These are phyloP conservation scores for Lichtheimia ornata DNA, from an alignment of 371 early-diverging fungal genomes.

Conservation along the genomic window DNA sequence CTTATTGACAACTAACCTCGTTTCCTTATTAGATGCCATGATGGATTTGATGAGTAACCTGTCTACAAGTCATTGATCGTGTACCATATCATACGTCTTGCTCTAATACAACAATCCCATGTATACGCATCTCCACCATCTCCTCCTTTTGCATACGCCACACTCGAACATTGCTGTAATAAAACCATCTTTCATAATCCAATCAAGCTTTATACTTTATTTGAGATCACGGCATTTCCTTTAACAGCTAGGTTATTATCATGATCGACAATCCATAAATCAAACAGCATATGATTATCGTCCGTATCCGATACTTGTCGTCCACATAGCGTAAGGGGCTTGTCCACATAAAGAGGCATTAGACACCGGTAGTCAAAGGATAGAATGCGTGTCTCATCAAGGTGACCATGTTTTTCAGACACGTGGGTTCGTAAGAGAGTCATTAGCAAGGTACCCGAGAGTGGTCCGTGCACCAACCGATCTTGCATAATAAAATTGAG, in stretches of 20 bases:
- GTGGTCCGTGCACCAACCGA: constrained; percentile 80
- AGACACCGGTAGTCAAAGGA: constrained; percentile 72
- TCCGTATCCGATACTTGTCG: constrained; percentile 22
- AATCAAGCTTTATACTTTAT: background rate
- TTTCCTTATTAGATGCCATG: constrained; percentile 24
- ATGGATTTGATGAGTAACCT: constrained; percentile 36
- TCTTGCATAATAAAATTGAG: constrained; percentile 21
- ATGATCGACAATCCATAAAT: constrained; percentile 70
- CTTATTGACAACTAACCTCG: too few relatives aligned
- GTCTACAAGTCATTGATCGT: constrained; percentile 13
- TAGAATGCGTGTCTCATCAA: constrained; percentile 29
- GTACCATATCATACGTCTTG: background rate
- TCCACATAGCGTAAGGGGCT: constrained; percentile 57
- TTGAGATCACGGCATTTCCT: constrained; percentile 33
- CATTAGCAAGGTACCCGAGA: constrained; percentile 68
- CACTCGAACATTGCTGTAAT: background rate
- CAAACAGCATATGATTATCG: constrained; percentile 35
- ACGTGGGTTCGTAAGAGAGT: constrained; percentile 43
- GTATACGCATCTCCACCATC: background rate
- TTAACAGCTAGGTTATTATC: constrained; percentile 72
- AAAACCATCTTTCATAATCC: background rate
- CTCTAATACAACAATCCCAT: background rate
- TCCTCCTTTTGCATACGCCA: background rate
- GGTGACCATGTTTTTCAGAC: background rate
- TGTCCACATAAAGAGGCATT: constrained; percentile 62